A percentile compares a stretch with the other conserved stretches of the same genome.
Evolutionary conservation across 169 alveolate species (phyloP).

Genomic region (Babesia ovata): DNA sequence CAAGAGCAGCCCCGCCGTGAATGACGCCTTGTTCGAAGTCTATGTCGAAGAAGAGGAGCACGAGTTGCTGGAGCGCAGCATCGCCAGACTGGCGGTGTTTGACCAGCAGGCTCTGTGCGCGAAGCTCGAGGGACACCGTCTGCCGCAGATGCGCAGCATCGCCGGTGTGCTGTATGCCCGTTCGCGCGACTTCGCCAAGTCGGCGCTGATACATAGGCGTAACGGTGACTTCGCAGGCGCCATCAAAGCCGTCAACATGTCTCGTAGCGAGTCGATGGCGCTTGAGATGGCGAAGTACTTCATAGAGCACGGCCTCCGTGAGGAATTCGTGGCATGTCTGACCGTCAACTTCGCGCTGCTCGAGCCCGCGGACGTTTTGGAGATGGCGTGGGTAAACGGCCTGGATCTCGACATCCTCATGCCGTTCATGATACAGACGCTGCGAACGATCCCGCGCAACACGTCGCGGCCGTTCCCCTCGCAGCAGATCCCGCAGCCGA

Average conservation of each 20-base stretch:
- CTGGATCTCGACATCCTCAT: slow-evolving; percentile 90
- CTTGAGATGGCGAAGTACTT: slow-evolving; percentile 90
- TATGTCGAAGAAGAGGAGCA: slow-evolving; percentile 96
- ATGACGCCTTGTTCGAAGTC: slow-evolving; percentile 97
- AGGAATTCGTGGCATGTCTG: slow-evolving; percentile 95
- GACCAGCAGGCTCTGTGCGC: slow-evolving; percentile 92
- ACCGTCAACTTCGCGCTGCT: slow-evolving; percentile 95
- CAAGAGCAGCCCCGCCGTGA: slow-evolving; percentile 90
- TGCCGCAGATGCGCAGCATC: slow-evolving; percentile 96
- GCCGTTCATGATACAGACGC: slow-evolving; percentile 95
- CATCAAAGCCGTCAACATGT: slow-evolving; percentile 69
- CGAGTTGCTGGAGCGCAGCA: slow-evolving; percentile 90
- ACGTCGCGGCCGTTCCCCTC: not conserved
- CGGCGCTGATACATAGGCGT: slow-evolving; percentile 88
- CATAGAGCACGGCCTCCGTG: slow-evolving; percentile 87
- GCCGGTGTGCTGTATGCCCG: slow-evolving; percentile 92
- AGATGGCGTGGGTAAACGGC: slow-evolving; percentile 97
- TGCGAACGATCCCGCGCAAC: slow-evolving; percentile 80
- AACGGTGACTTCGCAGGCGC: slow-evolving; percentile 74
- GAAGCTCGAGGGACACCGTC: slow-evolving; percentile 92
- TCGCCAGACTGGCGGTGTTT: slow-evolving; percentile 92
- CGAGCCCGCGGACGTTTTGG: slow-evolving; percentile 97
- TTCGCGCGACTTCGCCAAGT: slow-evolving; percentile 88
- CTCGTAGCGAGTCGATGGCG: slow-evolving; percentile 83
- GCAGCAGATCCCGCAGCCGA: slow-evolving; percentile 11